Conservation (phyloP, 2,329 filamentous ascomycete species). For the Bretziella fagacearum region DNA sequence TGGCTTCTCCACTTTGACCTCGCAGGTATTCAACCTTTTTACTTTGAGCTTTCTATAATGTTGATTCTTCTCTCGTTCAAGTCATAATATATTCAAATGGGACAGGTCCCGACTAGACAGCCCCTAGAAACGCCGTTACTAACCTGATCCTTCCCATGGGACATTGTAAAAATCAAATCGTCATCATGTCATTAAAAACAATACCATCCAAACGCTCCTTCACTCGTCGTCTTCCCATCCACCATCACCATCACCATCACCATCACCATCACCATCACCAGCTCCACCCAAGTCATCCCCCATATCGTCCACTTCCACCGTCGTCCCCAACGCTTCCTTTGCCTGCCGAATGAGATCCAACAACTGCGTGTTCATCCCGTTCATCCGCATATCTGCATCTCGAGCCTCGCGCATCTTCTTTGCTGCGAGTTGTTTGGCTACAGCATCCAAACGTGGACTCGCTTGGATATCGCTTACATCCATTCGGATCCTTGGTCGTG, state of each 20-base stretch:
- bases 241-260: not conserved
- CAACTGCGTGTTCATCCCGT: slow-evolving; percentile 60
- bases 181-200: too few species aligned
- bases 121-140: too few species aligned
- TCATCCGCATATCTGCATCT: slow-evolving; percentile 63
- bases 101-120: too few species aligned
- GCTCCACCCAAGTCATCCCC: slow-evolving; percentile 24
- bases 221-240: too few species aligned
- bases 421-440: slow-evolving; percentile 60
- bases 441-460: slow-evolving; percentile 40
- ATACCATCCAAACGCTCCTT: too few species aligned
- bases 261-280: not conserved
- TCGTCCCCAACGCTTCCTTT: slow-evolving; percentile 66
- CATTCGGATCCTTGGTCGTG: slow-evolving; percentile 5
- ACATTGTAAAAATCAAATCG: too few species aligned
- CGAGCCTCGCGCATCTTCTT: slow-evolving; percentile 55
- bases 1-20: too few species aligned
- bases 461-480: slow-evolving; percentile 20
- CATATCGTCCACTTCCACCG: slow-evolving; percentile 42
- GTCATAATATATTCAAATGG: too few species aligned
- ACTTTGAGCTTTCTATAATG: too few species aligned
- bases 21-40: too few species aligned
- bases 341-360: slow-evolving; percentile 81
- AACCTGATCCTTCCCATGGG: too few species aligned
- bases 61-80: too few species aligned